Conservation (phyloP, 1,284 basidiomycete genomes). For the Takashimella tepidaria region DNA sequence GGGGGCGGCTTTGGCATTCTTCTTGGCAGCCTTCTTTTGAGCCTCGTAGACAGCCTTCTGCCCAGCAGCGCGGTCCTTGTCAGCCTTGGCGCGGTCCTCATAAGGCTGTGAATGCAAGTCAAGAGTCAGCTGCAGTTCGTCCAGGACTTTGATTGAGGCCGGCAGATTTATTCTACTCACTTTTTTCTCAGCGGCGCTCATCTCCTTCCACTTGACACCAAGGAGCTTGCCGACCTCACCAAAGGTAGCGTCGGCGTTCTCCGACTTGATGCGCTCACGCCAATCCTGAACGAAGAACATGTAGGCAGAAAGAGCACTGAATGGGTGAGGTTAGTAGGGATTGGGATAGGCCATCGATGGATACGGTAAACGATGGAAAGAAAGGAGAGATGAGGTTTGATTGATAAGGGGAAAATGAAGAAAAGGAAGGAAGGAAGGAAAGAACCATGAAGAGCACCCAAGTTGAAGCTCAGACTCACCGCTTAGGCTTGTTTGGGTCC, state of each 20-base stretch:
- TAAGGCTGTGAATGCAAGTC: too few species aligned
- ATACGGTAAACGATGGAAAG: neutral
- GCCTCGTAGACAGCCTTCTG: conserved; percentile 52
- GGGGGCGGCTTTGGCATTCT: conserved; percentile 5
- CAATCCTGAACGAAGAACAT: conserved; percentile 98
- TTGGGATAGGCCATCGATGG: neutral
- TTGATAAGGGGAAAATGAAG: neutral
- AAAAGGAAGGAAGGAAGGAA: neutral
- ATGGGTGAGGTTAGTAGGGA: neutral
- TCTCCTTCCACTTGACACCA: conserved; percentile 85
- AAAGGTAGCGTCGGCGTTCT: conserved; percentile 91
- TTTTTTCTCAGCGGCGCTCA: conserved; percentile 78
- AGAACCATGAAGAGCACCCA: too few species aligned
- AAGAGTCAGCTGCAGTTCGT: neutral
- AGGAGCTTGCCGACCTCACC: conserved; percentile 87
- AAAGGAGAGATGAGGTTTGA: neutral
- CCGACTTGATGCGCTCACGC: conserved; percentile 88
- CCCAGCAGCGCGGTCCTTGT: conserved; percentile 67
- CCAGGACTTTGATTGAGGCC: conserved; percentile 3
- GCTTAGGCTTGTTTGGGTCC: conserved; percentile 46
- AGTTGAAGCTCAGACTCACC: conserved; percentile 32
- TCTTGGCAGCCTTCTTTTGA: conserved; percentile 20
- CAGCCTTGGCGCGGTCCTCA: conserved; percentile 73
- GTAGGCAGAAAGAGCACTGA: conserved; percentile 81
- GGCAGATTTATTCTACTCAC: too few species aligned